These are phyloP conservation scores for Desmodesmus armatus DNA, from an alignment of 139 green algal species.

Conservation along the genomic window DNA sequence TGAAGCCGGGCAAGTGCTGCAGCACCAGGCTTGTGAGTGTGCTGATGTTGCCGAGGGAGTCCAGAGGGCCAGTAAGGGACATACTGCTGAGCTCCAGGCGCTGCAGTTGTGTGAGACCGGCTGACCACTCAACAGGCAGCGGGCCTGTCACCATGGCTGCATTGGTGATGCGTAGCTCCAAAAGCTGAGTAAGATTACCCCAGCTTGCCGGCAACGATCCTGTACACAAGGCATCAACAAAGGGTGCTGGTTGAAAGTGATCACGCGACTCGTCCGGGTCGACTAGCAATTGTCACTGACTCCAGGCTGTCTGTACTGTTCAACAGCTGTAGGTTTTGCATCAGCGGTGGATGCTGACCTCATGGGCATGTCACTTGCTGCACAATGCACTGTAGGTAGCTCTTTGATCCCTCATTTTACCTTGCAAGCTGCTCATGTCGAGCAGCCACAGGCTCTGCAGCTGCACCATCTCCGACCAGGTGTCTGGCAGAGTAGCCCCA, in stretches of 20 bases:
- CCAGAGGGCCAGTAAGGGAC: background rate
- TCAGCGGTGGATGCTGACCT: background rate
- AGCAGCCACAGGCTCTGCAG: slow-evolving; percentile 24
- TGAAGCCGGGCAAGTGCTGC: background rate
- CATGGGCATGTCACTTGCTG: background rate
- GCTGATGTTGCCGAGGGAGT: background rate
- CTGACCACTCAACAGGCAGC: background rate
- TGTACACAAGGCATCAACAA: background rate
- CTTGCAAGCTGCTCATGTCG: background rate
- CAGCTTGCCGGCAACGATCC: background rate
- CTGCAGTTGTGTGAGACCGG: background rate
- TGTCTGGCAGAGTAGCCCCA: background rate
- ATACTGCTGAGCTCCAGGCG: background rate
- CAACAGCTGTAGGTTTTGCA: background rate
- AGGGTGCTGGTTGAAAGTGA: background rate
- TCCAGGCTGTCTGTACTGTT: background rate
- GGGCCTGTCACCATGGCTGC: background rate
- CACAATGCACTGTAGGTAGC: background rate
- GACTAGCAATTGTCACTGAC: no score
- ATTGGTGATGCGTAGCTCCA: background rate
- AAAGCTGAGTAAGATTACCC: background rate
- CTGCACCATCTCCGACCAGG: background rate
- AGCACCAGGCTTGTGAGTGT: background rate
- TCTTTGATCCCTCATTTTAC: background rate
- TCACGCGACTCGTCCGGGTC: no score